phyloP scores from a whole-genome alignment of 495 filamentous ascomycete species.

The Penicillium egyptiacum region DNA sequence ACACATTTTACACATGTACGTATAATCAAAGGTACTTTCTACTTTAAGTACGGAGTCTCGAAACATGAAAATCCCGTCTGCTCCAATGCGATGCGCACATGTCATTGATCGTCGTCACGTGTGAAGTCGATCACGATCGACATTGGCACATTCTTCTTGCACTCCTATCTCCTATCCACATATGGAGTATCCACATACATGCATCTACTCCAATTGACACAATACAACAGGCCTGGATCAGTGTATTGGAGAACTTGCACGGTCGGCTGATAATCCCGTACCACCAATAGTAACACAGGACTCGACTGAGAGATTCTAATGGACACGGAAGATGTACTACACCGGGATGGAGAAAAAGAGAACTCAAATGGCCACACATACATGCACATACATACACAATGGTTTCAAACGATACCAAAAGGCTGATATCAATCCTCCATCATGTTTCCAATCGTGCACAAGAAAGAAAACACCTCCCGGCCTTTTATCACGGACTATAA shows the following conservation, averaged over 20 bases:
- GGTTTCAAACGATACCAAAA: neutral
- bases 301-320: constrained; percentile 9
- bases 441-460: constrained; percentile 1
- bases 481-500: constrained; percentile 3
- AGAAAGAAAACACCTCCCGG: neutral
- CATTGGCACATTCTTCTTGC: neutral
- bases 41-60: neutral
- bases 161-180: too few relatives aligned
- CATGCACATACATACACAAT: constrained; percentile 10
- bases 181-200: neutral
- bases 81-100: neutral
- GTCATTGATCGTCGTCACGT: neutral
- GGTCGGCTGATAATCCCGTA: constrained; percentile 12
- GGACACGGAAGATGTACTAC: constrained; percentile 7
- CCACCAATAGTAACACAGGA: constrained; percentile 15
- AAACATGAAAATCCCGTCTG: neutral
- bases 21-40: neutral
- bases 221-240: neutral
- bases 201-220: neutral
- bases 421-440: neutral
- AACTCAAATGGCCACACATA: constrained; percentile 1
- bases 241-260: neutral
- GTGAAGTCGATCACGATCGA: neutral
- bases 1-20: too few relatives aligned
- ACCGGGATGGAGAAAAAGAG: neutral